phyloP scores from a whole-genome alignment of 176 grass and related monocot species.

The Themeda triandra region DNA sequence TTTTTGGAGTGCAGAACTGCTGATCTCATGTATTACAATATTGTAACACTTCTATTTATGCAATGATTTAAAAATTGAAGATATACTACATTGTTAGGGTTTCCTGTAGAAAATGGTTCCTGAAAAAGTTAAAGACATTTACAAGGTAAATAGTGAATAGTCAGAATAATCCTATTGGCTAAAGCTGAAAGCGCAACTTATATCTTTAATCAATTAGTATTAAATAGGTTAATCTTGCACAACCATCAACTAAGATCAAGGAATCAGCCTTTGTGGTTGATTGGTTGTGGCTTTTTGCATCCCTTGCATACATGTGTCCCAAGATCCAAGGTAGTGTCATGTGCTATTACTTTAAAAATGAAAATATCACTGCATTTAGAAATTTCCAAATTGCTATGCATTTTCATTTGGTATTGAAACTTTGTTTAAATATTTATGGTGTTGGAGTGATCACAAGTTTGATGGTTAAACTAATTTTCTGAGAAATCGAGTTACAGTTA shows the following conservation, averaged over 20 bases:
- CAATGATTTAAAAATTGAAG: background rate
- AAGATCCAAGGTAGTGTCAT: background rate
- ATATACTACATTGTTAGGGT: background rate
- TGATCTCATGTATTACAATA: slow-evolving; percentile 12
- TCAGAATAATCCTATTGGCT: background rate
- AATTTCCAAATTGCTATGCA: background rate
- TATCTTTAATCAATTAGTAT: background rate
- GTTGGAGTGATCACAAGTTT: background rate
- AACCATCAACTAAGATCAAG: background rate
- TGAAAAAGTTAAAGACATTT: background rate
- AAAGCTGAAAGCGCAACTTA: background rate
- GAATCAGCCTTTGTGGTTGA: background rate
- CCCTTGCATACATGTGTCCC: background rate
- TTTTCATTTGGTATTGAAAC: background rate
- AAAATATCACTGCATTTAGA: background rate
- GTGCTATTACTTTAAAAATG: too few species aligned
- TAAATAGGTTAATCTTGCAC: background rate
- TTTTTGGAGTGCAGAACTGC: background rate
- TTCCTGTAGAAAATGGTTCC: background rate
- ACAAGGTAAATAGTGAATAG: background rate
- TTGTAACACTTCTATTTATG: background rate
- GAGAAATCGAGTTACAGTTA: background rate
- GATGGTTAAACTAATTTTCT: background rate
- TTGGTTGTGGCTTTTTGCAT: background rate
- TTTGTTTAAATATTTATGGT: background rate